Evolutionary conservation across 306 rosid species (phyloP).

Genomic region (Begonia masoniana): DNA sequence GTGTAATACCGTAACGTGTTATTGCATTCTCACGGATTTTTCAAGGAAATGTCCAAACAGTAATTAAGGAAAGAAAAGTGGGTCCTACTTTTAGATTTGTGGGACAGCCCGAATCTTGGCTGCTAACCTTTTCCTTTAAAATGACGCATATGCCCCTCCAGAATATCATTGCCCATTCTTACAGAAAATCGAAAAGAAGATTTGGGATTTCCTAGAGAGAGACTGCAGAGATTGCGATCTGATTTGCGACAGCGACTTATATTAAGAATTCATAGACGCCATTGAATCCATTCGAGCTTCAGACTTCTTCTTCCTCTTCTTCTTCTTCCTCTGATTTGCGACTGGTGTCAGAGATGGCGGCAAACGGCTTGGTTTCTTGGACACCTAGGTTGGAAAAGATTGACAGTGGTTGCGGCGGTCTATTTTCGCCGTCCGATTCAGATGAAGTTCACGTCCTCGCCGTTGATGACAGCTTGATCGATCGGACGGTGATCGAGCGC

Average conservation of each 20-base stretch:
- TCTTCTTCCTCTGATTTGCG: background rate
- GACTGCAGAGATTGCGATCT: conserved; percentile 65
- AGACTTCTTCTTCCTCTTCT: background rate
- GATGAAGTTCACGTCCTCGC: conserved; percentile 84
- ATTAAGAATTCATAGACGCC: background rate
- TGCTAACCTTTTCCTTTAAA: no score
- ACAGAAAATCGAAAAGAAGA: conserved; percentile 16
- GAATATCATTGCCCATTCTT: no score
- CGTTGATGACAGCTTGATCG: conserved; percentile 87
- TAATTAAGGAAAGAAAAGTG: no score
- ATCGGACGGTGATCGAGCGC: conserved; percentile 78
- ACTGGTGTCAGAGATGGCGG: conserved; percentile 20
- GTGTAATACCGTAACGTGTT: no score
- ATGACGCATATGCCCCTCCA: no score
- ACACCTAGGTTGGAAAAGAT: conserved; percentile 27
- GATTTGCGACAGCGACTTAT: conserved; percentile 43
- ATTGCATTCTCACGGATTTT: no score
- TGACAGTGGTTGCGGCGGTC: conserved; percentile 13
- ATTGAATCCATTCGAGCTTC: background rate
- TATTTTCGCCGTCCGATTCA: conserved; percentile 15
- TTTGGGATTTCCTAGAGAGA: conserved; percentile 36
- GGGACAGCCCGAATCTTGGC: no score
- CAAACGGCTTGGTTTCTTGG: conserved; percentile 35
- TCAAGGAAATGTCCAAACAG: no score
- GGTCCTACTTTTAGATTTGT: no score